phyloP scores from a whole-genome alignment of 768 basidiomycete genomes.

The Cantharellus anzutake region DNA sequence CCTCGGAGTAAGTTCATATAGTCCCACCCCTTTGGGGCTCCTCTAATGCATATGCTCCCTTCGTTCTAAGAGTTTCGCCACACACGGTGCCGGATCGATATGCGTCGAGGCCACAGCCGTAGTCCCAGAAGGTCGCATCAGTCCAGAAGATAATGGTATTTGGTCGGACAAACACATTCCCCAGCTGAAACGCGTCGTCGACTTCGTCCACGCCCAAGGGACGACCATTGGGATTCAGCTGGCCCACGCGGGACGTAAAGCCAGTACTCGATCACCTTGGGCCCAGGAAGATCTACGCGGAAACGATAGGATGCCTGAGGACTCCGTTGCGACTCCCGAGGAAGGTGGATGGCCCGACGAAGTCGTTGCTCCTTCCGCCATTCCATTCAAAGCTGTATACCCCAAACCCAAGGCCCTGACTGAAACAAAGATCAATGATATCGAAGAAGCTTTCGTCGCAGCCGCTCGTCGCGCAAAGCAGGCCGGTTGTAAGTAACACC shows the following conservation, averaged over 20 bases:
- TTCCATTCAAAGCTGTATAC: conserved; percentile 34
- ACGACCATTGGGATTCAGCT: conserved; percentile 63
- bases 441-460: conserved; percentile 42
- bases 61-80: conserved; percentile 33
- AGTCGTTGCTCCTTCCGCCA: conserved; percentile 44
- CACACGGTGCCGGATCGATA: conserved; percentile 51
- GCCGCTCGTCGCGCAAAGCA: conserved; percentile 35
- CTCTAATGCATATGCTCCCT: not conserved
- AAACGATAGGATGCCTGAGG: conserved; percentile 5
- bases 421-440: conserved; percentile 29
- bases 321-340: conserved; percentile 25
- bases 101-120: conserved; percentile 59
- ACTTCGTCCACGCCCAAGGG: conserved; percentile 53
- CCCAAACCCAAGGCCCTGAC: conserved; percentile 42
- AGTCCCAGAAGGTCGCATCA: conserved; percentile 40
- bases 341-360: conserved; percentile 49
- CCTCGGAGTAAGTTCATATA: conserved; percentile 28
- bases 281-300: conserved; percentile 19
- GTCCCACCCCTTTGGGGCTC: not conserved
- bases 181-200: conserved; percentile 47
- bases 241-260: conserved; percentile 56
- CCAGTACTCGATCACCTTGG: conserved; percentile 53
- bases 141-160: conserved; percentile 55
- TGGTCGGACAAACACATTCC: conserved; percentile 64
- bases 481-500: conserved; percentile 35